Conservation (phyloP, 257 asterid species). For the Fraxinus pennsylvanica region DNA sequence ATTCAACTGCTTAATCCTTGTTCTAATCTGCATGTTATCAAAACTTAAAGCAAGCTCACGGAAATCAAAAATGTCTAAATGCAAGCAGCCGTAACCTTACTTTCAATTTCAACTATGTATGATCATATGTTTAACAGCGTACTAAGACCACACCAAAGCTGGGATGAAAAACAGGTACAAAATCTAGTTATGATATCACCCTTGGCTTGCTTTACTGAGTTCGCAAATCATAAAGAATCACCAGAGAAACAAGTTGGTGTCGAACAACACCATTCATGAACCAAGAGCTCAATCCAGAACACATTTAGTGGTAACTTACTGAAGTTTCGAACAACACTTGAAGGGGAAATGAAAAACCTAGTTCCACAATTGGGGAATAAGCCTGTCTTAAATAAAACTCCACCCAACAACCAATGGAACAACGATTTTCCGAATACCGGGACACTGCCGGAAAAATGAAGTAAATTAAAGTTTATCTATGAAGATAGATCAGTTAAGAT, state of each 20-base stretch:
- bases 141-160: neutral
- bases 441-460: neutral
- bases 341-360: neutral
- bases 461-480: neutral
- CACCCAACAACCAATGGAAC: neutral
- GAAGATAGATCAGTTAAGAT: neutral
- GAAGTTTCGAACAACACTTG: neutral
- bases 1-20: constrained; percentile 1
- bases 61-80: neutral
- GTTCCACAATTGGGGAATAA: neutral
- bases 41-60: constrained; percentile 1
- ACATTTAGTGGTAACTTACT: neutral
- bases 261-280: neutral
- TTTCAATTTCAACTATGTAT: neutral
- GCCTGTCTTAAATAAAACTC: neutral
- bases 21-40: constrained; percentile 1
- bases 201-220: neutral
- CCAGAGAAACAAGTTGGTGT: neutral
- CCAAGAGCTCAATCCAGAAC: neutral
- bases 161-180: neutral
- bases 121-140: too few species aligned
- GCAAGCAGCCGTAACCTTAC: neutral
- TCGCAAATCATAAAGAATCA: neutral
- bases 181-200: neutral
- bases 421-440: neutral